Base-by-base conservation (phyloP, 108 stramenopile genomes). In the Nitzschia palea region DNA sequence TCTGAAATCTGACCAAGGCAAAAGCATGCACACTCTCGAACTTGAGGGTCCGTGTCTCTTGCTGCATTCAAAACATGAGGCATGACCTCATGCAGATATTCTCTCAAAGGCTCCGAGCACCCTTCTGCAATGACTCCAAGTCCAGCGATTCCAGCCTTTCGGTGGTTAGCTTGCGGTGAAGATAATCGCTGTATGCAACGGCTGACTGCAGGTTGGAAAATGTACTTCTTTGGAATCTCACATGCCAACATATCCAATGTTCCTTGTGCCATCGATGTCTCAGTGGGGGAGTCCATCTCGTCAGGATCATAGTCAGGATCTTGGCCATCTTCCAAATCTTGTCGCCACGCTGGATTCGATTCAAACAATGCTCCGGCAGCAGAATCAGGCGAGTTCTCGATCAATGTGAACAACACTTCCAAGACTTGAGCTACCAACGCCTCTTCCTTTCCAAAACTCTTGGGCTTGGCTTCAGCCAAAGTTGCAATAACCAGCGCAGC, bases 11-110 rank as follows among this genome's bases (percentile, higher is more conserved):
- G 98, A 47, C 98, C 98, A 18, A 98, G 71, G 52, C 93, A 93
- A 74, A 99, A 99, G 76, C 98, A 99, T 28, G 96, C 96, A 67
- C 96, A 97, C 74, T 99, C 97, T 35, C 98, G 77, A 10, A 97
- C 96, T 65, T 86, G 80, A 15, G 95, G 77, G 65, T 94, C 93
- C 40, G 75, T 34, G 74, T 97, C 97, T 29, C 78, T 73, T 10
- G 95, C 92, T 25, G 92, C 76, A n/a, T 80, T 62, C 42, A 95
- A 78, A 14, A 96, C 92, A 51, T 79, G 75, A 9, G 95, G 94
- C 87, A 97, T 85, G 65, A 91, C 75, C 32, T 88, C 79, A 8
- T 55, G 62, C 71, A 94, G 73, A 44, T 89, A 80, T 42, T 94
- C 89, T 53, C 86, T 65, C 36, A 97, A 70, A 15, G 88, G 87